Base-by-base conservation (phyloP, 495 filamentous ascomycete genomes). In the Neurospora sp. region DNA sequence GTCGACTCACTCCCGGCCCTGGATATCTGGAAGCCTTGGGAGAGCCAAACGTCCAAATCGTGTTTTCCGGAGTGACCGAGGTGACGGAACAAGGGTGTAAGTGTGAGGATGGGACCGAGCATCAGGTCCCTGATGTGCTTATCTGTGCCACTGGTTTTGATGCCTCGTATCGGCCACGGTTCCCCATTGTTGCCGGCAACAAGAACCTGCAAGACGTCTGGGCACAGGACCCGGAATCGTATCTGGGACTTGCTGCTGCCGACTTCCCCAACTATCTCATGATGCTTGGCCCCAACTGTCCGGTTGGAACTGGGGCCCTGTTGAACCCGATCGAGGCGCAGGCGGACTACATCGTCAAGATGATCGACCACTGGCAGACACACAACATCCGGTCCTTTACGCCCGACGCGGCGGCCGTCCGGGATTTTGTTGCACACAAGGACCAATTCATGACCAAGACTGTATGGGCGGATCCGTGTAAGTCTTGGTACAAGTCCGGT, bases 141-240 rank as follows among this genome's bases (percentile, higher is more conserved):
- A 85, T 90, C 71, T 90, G 89, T 75, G 84, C 88, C 2, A 91
- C 89, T 0, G 89, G 89, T 2, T 88, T 88, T 35, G 87, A 90
- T 74, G 77, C 75, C 16, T 83, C 85, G 44, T 83, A 87, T 69
- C 83, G 81, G 5, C 88, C 88, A 0, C 83, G 84, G 8, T 90
- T 89, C 74, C 83, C 87, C 3, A 83, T 89, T 65, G 78, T 84
- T 22, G 84, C 85, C 20, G 81, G 83, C 31, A 83, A 75, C 40
- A 86, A 82, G 1, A 81, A 88, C 38, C 73, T 83, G 2, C 74
- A 74, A 40, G 84, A 84, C 38, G 85, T 84, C 81, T 82, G 78
- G 86, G 83, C 41, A 83, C 83, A 74, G 81, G 86, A n/a, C 81
- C 85, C 77, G 79, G 83, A 74, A 39, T 77, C 78, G n/a, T 90